These are phyloP conservation scores for Colletotrichum endophyticum DNA, from an alignment of 2,329 filamentous ascomycete species.

Conservation along the genomic window DNA sequence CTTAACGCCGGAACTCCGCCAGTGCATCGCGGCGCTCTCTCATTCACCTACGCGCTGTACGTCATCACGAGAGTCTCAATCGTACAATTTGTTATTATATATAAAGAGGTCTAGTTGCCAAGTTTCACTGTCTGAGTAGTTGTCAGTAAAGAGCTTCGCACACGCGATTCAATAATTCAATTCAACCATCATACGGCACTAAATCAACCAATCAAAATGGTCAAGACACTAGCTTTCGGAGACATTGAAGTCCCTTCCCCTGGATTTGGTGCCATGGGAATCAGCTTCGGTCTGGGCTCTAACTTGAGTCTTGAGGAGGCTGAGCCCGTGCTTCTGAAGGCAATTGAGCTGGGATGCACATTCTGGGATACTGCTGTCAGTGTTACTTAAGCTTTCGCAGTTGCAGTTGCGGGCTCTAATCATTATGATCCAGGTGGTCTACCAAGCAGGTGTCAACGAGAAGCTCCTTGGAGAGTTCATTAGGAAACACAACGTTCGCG, in stretches of 20 bases:
- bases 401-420: background rate
- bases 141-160: background rate
- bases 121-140: background rate
- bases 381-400: background rate
- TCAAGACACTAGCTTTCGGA: slow-evolving; percentile 43
- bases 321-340: slow-evolving; percentile 53
- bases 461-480: slow-evolving; percentile 56
- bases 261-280: slow-evolving; percentile 56
- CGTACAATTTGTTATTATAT: background rate
- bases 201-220: slow-evolving; percentile 29
- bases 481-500: slow-evolving; percentile 52
- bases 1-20: background rate
- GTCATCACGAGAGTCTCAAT: background rate
- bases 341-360: slow-evolving; percentile 49
- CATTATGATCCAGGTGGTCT: slow-evolving; percentile 41
- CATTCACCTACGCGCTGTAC: background rate
- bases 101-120: background rate
- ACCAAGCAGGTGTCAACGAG: slow-evolving; percentile 51
- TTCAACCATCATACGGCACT: background rate
- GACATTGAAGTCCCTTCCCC: slow-evolving; percentile 42
- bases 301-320: slow-evolving; percentile 48
- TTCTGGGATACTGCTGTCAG: slow-evolving; percentile 51
- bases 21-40: background rate
- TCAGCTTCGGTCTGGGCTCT: slow-evolving; percentile 46
- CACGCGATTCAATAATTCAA: background rate